Evolutionary conservation across 495 filamentous ascomycete species (phyloP), one percentile per base, ranked within the genome.

Genomic region (Hamigera avellanea): DNA sequence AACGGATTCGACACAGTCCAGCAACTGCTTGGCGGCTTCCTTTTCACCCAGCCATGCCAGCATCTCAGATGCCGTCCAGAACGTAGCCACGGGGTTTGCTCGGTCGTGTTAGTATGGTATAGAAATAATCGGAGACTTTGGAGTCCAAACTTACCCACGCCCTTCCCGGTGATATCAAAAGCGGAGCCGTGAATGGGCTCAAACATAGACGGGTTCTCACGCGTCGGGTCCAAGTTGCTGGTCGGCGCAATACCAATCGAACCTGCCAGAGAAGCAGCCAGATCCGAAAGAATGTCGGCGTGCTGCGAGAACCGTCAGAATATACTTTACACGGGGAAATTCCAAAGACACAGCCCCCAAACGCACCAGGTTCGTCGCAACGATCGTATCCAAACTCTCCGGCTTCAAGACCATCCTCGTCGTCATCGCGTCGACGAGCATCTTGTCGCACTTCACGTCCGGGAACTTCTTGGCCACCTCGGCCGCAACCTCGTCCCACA

Each of bases 51-150:
- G 42, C 78, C 76, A 82, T 6, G 57, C 59, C 26, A 82, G 59
- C 79, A 82, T 83, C 52, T 81, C 77, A 1, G 72, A 70, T 4
- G 69, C 75, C 3, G 72, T 76, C 78, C 78, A 81, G 52, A 83
- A 77, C 0, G 78, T 78, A 6, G 68, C 80, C 0, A 85, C 68
- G 0, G 80, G 80, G 51, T 86, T 85, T 8, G 80, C 80, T n/a
- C n/a, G n/a, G n/a, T n/a, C 12, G n/a, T n/a, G n/a, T n/a, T n/a
- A n/a, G n/a, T n/a, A n/a, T n/a, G n/a, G n/a, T n/a, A n/a, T n/a
- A n/a, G n/a, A n/a, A n/a, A n/a, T n/a, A n/a, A n/a, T n/a, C n/a
- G n/a, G n/a, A n/a, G n/a, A n/a, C n/a, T n/a, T n/a, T n/a, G n/a
- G n/a, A n/a, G n/a, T n/a, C n/a, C n/a, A n/a, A n/a, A n/a, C n/a